Base-by-base conservation (phyloP, 78 protist genomes). In the Goniomonas avonlea region DNA sequence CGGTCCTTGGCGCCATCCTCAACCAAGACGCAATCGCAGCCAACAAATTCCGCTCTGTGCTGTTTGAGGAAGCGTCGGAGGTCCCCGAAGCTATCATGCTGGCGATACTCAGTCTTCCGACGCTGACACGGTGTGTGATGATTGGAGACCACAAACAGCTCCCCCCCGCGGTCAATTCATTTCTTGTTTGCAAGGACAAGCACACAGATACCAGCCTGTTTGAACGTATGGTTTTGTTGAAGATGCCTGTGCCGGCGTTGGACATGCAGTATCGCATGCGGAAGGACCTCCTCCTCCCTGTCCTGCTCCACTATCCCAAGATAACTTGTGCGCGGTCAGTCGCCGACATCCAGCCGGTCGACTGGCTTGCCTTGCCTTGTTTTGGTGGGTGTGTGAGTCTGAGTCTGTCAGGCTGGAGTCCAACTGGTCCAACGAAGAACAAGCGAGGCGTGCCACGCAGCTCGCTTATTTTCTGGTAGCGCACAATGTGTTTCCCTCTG, bases 61-160 rank as follows among this genome's bases (percentile, higher is more conserved):
- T 69, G 8, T 31, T 69, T 8, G 74, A 69, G 47, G 74, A 69
- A 69, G 74, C 74, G 4, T 27, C 61, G 8, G 74, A 69, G 8
- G 35, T 69, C 25, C 35, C 47, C 15, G 74, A 69, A 35, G 74
- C 41, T 11, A 27, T 11, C 41, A 20, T 69, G 15, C 34, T 31
- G 8, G 47, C 74, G 43, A 5, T 47, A 8, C 35, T 69, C 8
- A 8, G 29, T 27, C 11, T 47, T 17, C 43, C 15, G 74, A 32
- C 74, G 47, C 25, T 69, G 31, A 4, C n/a, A 27, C 74, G 47
- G 47, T 7, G n/a, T 17, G 47, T 69, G 17, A 32, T 69, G 74
- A 69, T 69, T 69, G 74, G 74, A 27, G 74, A 69, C 35, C 74
- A 69, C 35, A 4, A 69, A 8, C 74, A 69, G 31, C 35, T 69